Base-by-base conservation (phyloP, 192 early-diverging fungal species). In the Thamnidium elegans region DNA sequence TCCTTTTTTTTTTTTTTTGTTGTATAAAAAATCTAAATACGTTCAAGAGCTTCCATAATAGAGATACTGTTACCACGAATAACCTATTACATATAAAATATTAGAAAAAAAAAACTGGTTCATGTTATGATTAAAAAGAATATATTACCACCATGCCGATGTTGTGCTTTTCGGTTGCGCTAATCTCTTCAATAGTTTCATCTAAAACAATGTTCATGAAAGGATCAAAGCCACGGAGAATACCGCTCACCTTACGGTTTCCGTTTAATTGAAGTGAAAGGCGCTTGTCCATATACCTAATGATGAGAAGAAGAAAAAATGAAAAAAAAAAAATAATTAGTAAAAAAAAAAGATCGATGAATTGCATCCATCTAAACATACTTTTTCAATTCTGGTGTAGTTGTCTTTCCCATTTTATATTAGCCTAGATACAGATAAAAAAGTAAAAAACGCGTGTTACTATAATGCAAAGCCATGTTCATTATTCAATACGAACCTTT, bases 191-290 rank as follows among this genome's bases (percentile, higher is more conserved):
- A 31, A 88, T 79, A 23, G 94, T 86, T 45, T 98, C 92, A 62
- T 94, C 96, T 66, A 99, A 75, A 36, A 98, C 94, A 66, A 99
- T 71, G 81, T 99, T 99, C 97, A 99, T 96, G 80, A 98, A 99
- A 17, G 97, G 89, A 71, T 99, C 97, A 70, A 87, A 99, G n/a
- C 97, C 96, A 47, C 97, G 91, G 71, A 99, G 87, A 36, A 98
- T 78, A 36, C 97, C 97, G n/a, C 87, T 90, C 34, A 99, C 91
- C 68, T 87, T 86, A 51, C 97, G 84, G 71, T 85, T 86, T 46
- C 90, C 93, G 75, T 98, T 99, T 58, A 99, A 80, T 68, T 95
- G 89, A 55, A 98, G 79, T 65, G 85, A 87, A 65, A 99, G 78
- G 55, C 81, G 86, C 81, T 98, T 98, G 79, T 98, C 96, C 93